Evolutionary conservation across 768 basidiomycete species (phyloP).

Genomic region (Dioszegia hungarica): DNA sequence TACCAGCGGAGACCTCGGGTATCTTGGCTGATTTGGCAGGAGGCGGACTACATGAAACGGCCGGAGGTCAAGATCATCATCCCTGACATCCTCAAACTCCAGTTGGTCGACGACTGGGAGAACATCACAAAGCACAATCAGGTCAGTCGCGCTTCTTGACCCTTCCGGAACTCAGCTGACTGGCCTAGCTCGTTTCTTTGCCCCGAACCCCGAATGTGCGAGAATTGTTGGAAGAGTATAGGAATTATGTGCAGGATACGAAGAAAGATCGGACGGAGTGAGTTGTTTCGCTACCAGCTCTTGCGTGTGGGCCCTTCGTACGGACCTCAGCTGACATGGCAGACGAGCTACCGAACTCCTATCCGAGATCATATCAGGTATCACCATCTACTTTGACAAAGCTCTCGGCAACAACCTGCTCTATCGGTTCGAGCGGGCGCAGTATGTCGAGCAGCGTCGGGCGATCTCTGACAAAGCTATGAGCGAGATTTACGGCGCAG

Average conservation of each 20-base stretch:
- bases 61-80: slow-evolving; percentile 86
- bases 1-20: neutral
- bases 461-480: slow-evolving; percentile 72
- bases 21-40: slow-evolving; percentile 27
- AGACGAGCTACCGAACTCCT: slow-evolving; percentile 67
- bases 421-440: slow-evolving; percentile 90
- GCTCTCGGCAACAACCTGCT: slow-evolving; percentile 76
- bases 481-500: slow-evolving; percentile 87
- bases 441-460: slow-evolving; percentile 76
- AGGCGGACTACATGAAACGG: slow-evolving; percentile 73
- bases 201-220: slow-evolving; percentile 75
- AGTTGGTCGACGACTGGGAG: slow-evolving; percentile 97
- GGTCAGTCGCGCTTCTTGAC: slow-evolving; percentile 52
- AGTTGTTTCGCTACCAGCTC: too few relatives aligned
- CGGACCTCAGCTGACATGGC: neutral
- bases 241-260: slow-evolving; percentile 52
- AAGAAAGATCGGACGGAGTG: slow-evolving; percentile 41
- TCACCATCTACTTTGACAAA: slow-evolving; percentile 89
- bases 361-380: slow-evolving; percentile 75
- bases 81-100: slow-evolving; percentile 81
- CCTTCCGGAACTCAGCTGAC: neutral
- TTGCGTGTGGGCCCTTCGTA: neutral
- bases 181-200: slow-evolving; percentile 69
- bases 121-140: slow-evolving; percentile 89
- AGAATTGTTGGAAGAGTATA: slow-evolving; percentile 72